phyloP scores from a whole-genome alignment of 495 filamentous ascomycete species.

The Penicillium bialowiezense region DNA sequence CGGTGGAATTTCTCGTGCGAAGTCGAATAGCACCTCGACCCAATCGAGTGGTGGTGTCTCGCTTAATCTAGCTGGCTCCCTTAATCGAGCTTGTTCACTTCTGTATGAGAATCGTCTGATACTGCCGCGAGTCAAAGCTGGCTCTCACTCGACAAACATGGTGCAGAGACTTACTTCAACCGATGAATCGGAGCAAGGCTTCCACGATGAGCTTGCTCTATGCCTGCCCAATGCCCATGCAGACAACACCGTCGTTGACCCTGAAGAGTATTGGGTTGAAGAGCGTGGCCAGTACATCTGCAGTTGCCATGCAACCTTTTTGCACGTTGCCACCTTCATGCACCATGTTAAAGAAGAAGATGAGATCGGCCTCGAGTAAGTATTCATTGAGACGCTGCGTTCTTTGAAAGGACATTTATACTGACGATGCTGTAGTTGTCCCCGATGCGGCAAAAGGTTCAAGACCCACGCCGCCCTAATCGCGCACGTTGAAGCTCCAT shows the following conservation, averaged over 20 bases:
- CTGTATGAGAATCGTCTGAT: background rate
- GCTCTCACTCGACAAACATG: background rate
- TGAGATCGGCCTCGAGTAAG: background rate
- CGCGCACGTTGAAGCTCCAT: constrained; percentile 47
- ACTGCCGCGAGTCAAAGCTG: background rate
- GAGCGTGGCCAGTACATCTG: constrained; percentile 22
- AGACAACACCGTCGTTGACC: constrained; percentile 8
- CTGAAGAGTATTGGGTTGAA: constrained; percentile 22
- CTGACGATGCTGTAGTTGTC: constrained; percentile 24
- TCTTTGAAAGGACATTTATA: background rate
- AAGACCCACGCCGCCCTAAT: constrained; percentile 39
- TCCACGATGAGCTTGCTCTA: too few species aligned
- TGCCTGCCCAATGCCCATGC: background rate
- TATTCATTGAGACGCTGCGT: background rate
- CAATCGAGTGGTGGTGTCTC: background rate
- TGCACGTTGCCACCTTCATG: background rate
- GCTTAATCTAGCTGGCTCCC: background rate
- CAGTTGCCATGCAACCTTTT: constrained; percentile 23
- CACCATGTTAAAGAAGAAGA: constrained; percentile 1
- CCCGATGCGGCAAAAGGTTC: constrained; percentile 46
- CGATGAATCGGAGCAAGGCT: background rate
- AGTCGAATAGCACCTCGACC: background rate
- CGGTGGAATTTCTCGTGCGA: background rate
- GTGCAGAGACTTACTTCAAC: too few species aligned
- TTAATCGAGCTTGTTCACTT: background rate